Base-by-base conservation (phyloP, 495 filamentous ascomycete genomes). In the Bacidia gigantensis region DNA sequence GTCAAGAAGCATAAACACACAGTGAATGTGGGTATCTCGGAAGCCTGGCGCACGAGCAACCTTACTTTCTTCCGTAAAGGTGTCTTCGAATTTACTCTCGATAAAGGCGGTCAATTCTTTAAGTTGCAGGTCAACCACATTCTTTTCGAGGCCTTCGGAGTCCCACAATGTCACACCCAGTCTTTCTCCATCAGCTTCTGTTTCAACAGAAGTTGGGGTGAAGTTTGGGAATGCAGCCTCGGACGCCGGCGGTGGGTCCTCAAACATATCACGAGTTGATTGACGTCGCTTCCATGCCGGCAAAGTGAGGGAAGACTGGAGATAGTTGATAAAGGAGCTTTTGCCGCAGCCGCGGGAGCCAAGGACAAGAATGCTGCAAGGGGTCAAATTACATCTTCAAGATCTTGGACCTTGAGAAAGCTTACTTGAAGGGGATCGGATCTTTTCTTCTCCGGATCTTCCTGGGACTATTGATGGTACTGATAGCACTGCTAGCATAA, bases 51-150 rank as follows among this genome's bases (percentile, higher is more conserved):
- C 86, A 57, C 92, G 83, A 46, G 95, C 71, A 32, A 98, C 89
- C 72, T 95, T 96, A 76, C 93, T 95, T 74, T 98, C 92, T 69
- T 98, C 92, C 29, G 80, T 82, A 64, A 97, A 89, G 0, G 92
- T 97, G 62, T 98, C 93, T 65, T 97, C 89, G 56, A 98, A 98
- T 65, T 97, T 98, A 67, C 84, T 89, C 70, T 98, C 92, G 50
- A 98, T 71, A 72, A 98, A 98, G 11, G 82, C 77, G 23, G 84
- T 81, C 67, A 95, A 88, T 56, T 89, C 87, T 49, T 89, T 84
- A 53, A 98, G 71, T 67, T 98, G 92, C 47, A 97, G 72, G 66
- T 96, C 92, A 42, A 93, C 88, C 23, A 95, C 78, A 64, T 86
- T 87, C 74, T 86, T 89, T 70, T 98, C 90, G 50, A 98, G 69